Conservation (phyloP, 2,329 filamentous ascomycete genomes). For the Colletotrichum sp. region DNA sequence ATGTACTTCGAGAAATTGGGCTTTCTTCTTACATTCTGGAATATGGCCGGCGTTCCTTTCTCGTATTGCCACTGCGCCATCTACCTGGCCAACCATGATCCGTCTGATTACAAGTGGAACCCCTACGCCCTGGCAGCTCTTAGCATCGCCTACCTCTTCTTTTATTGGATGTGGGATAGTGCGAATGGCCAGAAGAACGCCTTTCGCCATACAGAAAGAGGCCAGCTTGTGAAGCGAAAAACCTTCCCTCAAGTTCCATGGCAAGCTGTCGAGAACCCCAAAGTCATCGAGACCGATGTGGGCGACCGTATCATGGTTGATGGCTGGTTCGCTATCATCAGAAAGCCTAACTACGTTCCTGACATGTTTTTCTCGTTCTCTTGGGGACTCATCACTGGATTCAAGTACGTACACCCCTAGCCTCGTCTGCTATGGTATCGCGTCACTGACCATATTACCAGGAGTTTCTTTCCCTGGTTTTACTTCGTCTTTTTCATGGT, state of each 20-base stretch:
- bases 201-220: slow-evolving; percentile 75
- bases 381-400: slow-evolving; percentile 58
- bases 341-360: slow-evolving; percentile 63
- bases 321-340: slow-evolving; percentile 58
- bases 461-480: slow-evolving; percentile 88
- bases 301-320: slow-evolving; percentile 76
- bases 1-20: slow-evolving; percentile 92
- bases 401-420: slow-evolving; percentile 35
- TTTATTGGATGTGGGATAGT: slow-evolving; percentile 87
- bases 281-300: slow-evolving; percentile 69
- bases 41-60: slow-evolving; percentile 80
- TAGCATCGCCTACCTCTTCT: slow-evolving; percentile 66
- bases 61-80: slow-evolving; percentile 86
- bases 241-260: slow-evolving; percentile 83
- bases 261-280: slow-evolving; percentile 76
- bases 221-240: slow-evolving; percentile 66
- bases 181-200: slow-evolving; percentile 86
- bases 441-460: not conserved
- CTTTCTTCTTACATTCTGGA: slow-evolving; percentile 93
- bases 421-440: not conserved
- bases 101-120: slow-evolving; percentile 72
- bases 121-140: slow-evolving; percentile 59
- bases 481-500: slow-evolving; percentile 82
- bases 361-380: slow-evolving; percentile 54
- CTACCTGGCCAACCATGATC: slow-evolving; percentile 77